Conservation (phyloP, 306 rosid genomes). For the Delonix regia region DNA sequence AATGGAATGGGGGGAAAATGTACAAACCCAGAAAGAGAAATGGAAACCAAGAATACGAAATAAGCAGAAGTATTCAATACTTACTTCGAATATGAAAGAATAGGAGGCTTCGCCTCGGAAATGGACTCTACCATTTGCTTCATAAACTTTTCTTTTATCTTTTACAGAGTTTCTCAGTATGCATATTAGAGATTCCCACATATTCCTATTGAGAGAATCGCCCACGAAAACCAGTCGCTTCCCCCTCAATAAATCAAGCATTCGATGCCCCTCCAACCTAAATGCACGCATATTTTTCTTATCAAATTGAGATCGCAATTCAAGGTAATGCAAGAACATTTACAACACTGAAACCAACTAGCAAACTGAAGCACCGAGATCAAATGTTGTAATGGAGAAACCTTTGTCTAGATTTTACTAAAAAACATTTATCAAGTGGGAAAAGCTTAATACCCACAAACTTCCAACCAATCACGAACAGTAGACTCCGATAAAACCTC, state of each 20-base stretch:
- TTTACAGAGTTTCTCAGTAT: conserved; percentile 79
- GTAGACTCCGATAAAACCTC: neutral
- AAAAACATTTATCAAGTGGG: neutral
- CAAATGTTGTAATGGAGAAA: neutral
- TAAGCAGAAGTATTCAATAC: conserved; percentile 3
- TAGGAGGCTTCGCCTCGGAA: conserved; percentile 91
- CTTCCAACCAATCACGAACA: neutral
- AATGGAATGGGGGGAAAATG: neutral
- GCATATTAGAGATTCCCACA: conserved; percentile 99
- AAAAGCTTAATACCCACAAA: neutral
- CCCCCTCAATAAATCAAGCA: conserved; percentile 80
- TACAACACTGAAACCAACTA: neutral
- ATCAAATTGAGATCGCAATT: conserved; percentile 16
- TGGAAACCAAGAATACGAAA: neutral
- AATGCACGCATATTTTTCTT: neutral
- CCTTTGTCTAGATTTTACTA: conserved; percentile 7
- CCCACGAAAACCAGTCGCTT: conserved; percentile 90
- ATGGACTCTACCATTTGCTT: conserved; percentile 71
- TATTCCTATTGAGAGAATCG: conserved; percentile 94
- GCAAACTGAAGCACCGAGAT: neutral
- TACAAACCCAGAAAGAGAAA: neutral
- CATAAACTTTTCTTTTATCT: conserved; percentile 66
- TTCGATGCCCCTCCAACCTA: conserved; percentile 75
- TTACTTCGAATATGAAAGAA: conserved; percentile 82
- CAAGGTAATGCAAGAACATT: neutral